Evolutionary conservation across 1,284 basidiomycete species (phyloP).

Genomic region (Golubevia sp.): DNA sequence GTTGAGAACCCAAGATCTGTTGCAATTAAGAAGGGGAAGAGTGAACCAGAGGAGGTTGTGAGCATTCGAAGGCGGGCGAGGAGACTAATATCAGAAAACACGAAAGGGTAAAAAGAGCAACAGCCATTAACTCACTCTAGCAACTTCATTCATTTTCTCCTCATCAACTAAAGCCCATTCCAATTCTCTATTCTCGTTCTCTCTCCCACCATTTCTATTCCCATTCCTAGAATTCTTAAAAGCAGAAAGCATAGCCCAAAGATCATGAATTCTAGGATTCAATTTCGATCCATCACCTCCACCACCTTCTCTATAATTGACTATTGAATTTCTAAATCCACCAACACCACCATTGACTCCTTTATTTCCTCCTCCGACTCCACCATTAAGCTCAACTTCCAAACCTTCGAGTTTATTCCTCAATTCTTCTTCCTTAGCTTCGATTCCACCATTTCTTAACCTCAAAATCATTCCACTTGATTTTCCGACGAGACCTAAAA

Average conservation of each 20-base stretch:
- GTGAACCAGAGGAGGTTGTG: neutral
- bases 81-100: neutral
- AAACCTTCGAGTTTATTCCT: constrained; percentile 40
- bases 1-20: constrained; percentile 43
- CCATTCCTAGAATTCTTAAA: constrained; percentile 22
- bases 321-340: too few relatives aligned
- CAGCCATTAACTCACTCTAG: constrained; percentile 7
- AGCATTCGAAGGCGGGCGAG: neutral
- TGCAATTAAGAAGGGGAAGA: neutral
- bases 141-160: constrained; percentile 40
- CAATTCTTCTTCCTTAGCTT: constrained; percentile 37
- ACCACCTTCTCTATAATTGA: neutral
- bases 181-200: constrained; percentile 23
- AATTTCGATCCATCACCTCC: constrained; percentile 16
- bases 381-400: constrained; percentile 43
- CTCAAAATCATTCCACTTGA: constrained; percentile 39
- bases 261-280: constrained; percentile 51
- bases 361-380: neutral
- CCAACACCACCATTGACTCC: neutral
- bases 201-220: constrained; percentile 31
- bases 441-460: constrained; percentile 39
- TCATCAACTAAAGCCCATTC: constrained; percentile 59
- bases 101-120: neutral
- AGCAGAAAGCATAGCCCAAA: constrained; percentile 54
- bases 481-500: constrained; percentile 32